phyloP scores from a whole-genome alignment of 106 monocot species.

The Amphibolis antarctica region DNA sequence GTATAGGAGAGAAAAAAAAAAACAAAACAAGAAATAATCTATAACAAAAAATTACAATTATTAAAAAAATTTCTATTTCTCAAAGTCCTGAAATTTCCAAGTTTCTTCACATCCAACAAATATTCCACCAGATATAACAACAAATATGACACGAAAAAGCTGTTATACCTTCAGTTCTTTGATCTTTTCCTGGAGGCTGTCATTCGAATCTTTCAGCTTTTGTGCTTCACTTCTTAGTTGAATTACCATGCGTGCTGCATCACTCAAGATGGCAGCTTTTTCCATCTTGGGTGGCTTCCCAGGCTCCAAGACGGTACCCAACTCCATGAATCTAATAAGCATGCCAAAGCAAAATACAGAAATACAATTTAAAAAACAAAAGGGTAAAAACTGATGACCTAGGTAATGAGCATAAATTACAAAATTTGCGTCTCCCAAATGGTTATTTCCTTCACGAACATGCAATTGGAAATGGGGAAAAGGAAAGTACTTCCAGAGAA shows the following conservation, averaged over 20 bases:
- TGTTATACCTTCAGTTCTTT: constrained; percentile 49
- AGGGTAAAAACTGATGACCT: no score
- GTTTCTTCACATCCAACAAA: no score
- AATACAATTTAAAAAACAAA: not conserved
- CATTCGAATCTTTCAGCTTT: constrained; percentile 55
- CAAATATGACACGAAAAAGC: no score
- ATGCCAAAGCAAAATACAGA: not conserved
- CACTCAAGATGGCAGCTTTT: constrained; percentile 55
- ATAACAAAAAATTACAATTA: no score
- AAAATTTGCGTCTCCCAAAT: no score
- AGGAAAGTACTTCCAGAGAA: not conserved
- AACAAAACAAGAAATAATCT: no score
- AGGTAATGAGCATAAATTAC: no score
- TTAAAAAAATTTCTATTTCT: no score
- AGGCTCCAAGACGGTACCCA: constrained; percentile 52
- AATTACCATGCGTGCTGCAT: constrained; percentile 47
- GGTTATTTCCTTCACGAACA: no score
- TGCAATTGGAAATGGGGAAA: not conserved
- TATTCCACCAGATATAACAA: no score
- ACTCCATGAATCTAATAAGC: constrained; percentile 43
- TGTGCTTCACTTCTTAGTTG: constrained; percentile 44
- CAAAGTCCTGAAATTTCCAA: no score
- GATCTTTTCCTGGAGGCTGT: constrained; percentile 60
- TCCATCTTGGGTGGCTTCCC: constrained; percentile 57
- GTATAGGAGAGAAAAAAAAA: no score